These are phyloP conservation scores for Ophiobolus disseminans DNA, from an alignment of 2,329 filamentous ascomycete genomes.

Conservation along the genomic window DNA sequence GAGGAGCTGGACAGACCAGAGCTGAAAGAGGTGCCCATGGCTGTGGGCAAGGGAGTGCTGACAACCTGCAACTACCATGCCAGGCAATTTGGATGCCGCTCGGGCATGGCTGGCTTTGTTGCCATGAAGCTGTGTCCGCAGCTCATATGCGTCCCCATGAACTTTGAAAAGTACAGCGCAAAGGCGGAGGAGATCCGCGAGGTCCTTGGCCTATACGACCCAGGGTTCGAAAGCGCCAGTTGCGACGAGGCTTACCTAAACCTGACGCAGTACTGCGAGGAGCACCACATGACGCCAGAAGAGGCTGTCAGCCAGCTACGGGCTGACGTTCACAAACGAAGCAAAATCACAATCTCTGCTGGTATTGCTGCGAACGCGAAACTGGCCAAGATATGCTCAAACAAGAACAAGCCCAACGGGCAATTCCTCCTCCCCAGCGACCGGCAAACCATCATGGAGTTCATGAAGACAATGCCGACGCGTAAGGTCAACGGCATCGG, in stretches of 20 bases:
- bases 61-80: constrained; percentile 88
- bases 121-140: constrained; percentile 92
- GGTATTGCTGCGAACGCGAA: constrained; percentile 94
- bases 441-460: constrained; percentile 76
- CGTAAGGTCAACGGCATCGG: constrained; percentile 96
- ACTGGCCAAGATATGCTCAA: constrained; percentile 93
- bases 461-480: constrained; percentile 83
- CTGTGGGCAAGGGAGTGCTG: constrained; percentile 78
- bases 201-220: constrained; percentile 85
- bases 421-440: constrained; percentile 81
- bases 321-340: constrained; percentile 74
- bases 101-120: constrained; percentile 95
- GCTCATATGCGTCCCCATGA: constrained; percentile 80
- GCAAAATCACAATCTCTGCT: constrained; percentile 87
- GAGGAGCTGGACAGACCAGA: constrained; percentile 80
- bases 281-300: constrained; percentile 71
- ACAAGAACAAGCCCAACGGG: constrained; percentile 95
- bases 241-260: constrained; percentile 98
- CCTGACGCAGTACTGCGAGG: constrained; percentile 80
- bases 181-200: constrained; percentile 89
- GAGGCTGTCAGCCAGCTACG: constrained; percentile 81
- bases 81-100: constrained; percentile 86
- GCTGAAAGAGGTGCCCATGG: constrained; percentile 85
- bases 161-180: constrained; percentile 88
- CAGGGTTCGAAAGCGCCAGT: constrained; percentile 88